Base-by-base conservation (phyloP, 768 basidiomycete species). In the Pisolithus marmoratus region DNA sequence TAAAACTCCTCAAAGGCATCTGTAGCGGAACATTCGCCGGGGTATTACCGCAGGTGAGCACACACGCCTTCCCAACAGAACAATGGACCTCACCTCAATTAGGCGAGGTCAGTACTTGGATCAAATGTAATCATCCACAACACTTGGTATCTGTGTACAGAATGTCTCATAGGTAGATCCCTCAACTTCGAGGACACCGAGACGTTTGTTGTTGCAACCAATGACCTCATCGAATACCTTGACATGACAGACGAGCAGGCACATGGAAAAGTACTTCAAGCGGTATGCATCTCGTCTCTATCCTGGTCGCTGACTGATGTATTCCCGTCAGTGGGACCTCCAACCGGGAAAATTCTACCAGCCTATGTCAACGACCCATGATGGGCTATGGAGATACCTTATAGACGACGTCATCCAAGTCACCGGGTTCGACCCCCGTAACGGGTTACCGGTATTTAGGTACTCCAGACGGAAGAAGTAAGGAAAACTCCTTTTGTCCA, bases 321-420 rank as follows among this genome's bases (percentile, higher is more conserved):
- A 38, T 31, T 37, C 22, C 43, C 29, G 14, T n/a, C 19, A 56
- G 52, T 47, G 38, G 44, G 48, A 56, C 19, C 41, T 54, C 15
- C 24, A 34, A 15, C 5, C 20, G 11, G 52, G 52, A 27, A 27
- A 46, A 1, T 38, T 29, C 26, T 56, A 56, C 20, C 48, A 56
- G 46, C 26, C 49, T 22, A 11, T 56, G 20, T 20, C 50, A 19
- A 56, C 55, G 8, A 50, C 55, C 20, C 52, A 48, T 11, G 43
- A 53, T 49, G 55, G 52, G 9, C n/a, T 56, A 23, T 56, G 55
- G 55, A 41, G 48, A 20, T 56, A 56, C 12, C 51, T 52, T 6
- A 12, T 56, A 14, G 52, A 48, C 1, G 55, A 56, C 20, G 31
- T 56, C n/a, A 37, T 53, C 22, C 43, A 36, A 11, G 29, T 56